Evolutionary conservation across 2,329 filamentous ascomycete species (phyloP).

Genomic region (Mycosphaerelloides madeirae): DNA sequence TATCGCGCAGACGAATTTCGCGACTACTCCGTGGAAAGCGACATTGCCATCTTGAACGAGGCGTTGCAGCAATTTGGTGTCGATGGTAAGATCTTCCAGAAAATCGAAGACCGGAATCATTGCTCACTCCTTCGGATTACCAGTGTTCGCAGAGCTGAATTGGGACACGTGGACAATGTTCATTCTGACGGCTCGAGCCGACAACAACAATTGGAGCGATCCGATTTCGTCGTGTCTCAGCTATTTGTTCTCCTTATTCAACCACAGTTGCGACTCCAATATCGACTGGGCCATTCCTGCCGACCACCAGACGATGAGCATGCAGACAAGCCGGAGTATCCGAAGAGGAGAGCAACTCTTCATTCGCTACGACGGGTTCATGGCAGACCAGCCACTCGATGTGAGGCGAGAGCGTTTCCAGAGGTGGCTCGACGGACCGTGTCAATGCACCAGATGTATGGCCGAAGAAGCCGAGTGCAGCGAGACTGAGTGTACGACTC

Average conservation of each 20-base stretch:
- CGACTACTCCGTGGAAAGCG: slow-evolving; percentile 65
- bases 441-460: slow-evolving; percentile 24
- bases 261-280: slow-evolving; percentile 91
- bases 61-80: slow-evolving; percentile 75
- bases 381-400: slow-evolving; percentile 13
- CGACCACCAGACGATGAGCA: slow-evolving; percentile 18
- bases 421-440: slow-evolving; percentile 26
- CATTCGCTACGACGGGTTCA: slow-evolving; percentile 27
- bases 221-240: slow-evolving; percentile 51
- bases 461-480: slow-evolving; percentile 18
- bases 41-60: slow-evolving; percentile 65
- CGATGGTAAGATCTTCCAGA: background rate
- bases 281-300: slow-evolving; percentile 65
- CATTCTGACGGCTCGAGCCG: slow-evolving; percentile 79
- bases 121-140: too few species aligned
- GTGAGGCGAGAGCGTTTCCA: slow-evolving; percentile 17
- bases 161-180: slow-evolving; percentile 81
- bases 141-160: slow-evolving; percentile 54
- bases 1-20: slow-evolving; percentile 16
- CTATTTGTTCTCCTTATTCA: slow-evolving; percentile 89
- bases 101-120: too few species aligned
- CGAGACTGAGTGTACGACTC: background rate
- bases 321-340: slow-evolving; percentile 14
- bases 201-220: slow-evolving; percentile 77
- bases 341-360: slow-evolving; percentile 27